These are phyloP conservation scores for Chalciporus pseudorubinellus DNA, from an alignment of 768 basidiomycete genomes.

Conservation along the genomic window DNA sequence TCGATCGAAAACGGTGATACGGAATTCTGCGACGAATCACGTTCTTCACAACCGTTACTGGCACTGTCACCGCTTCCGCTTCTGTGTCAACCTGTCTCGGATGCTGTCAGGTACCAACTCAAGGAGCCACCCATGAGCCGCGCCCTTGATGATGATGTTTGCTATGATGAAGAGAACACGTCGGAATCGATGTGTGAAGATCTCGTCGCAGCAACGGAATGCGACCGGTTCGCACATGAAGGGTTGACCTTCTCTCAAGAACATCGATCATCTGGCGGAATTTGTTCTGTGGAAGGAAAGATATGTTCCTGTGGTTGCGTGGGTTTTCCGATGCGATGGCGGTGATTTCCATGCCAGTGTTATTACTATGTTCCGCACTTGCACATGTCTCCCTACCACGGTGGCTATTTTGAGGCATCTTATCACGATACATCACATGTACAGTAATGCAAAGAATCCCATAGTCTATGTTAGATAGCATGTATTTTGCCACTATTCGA, in stretches of 20 bases:
- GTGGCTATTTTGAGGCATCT: constrained; percentile 21
- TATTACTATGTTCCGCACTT: not conserved
- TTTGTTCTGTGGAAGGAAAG: constrained; percentile 17
- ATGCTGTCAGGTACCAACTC: constrained; percentile 30
- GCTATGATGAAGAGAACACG: constrained; percentile 12
- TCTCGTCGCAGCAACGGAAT: constrained; percentile 8
- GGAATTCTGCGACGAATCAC: not conserved
- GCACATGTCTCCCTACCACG: constrained; percentile 1
- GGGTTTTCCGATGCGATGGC: constrained; percentile 23
- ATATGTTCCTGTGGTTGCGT: constrained; percentile 19
- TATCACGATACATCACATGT: constrained; percentile 24
- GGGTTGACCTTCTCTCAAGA: constrained; percentile 15
- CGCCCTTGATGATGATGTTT: constrained; percentile 2
- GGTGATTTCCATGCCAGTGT: constrained; percentile 7
- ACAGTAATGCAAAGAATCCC: constrained; percentile 17
- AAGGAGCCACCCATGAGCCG: constrained; percentile 8
- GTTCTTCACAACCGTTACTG: constrained; percentile 3
- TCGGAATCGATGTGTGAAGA: constrained; percentile 21
- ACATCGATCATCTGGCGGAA: constrained; percentile 10
- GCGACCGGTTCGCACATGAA: constrained; percentile 17
- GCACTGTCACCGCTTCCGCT: constrained; percentile 30
- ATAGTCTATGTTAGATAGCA: constrained; percentile 18
- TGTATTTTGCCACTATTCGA: constrained; percentile 17
- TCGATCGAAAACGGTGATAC: constrained; percentile 15
- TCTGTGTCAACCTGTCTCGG: constrained; percentile 35